Evolutionary conservation across 1,284 basidiomycete genomes (phyloP).

Genomic region (Dichomitus squalens): DNA sequence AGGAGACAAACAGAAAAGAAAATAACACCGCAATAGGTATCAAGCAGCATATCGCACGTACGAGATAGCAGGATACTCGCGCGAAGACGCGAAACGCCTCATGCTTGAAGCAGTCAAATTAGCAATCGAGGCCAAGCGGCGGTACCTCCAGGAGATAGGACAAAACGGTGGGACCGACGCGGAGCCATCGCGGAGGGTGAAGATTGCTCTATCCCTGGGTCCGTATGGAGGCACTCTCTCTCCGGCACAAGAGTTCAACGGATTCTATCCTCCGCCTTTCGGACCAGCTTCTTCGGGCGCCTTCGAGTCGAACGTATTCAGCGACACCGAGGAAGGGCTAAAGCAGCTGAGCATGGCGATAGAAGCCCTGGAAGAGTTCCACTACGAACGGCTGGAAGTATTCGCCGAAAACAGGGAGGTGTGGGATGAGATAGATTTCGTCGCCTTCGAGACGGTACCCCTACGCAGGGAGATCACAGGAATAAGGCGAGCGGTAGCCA

Average conservation of each 20-base stretch:
- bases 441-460: conserved; percentile 85
- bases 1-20: not conserved
- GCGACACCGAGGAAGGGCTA: conserved; percentile 30
- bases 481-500: conserved; percentile 62
- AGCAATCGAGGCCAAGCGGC: conserved; percentile 48
- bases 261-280: conserved; percentile 75
- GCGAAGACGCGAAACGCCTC: conserved; percentile 43
- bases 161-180: not conserved
- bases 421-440: conserved; percentile 62
- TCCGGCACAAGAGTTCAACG: conserved; percentile 75
- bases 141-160: conserved; percentile 34
- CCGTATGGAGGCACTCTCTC: conserved; percentile 71
- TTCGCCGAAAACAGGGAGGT: conserved; percentile 49
- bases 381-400: conserved; percentile 62
- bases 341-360: conserved; percentile 40
- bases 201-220: conserved; percentile 72
- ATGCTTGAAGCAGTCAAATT: conserved; percentile 62
- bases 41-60: conserved; percentile 64
- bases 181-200: conserved; percentile 24
- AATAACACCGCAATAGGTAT: conserved; percentile 46
- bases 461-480: conserved; percentile 66
- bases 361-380: conserved; percentile 63
- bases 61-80: conserved; percentile 50
- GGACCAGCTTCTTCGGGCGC: conserved; percentile 52
- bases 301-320: conserved; percentile 48